phyloP scores from a whole-genome alignment of 805 yeast genomes.

The Pichia cabralensis region DNA sequence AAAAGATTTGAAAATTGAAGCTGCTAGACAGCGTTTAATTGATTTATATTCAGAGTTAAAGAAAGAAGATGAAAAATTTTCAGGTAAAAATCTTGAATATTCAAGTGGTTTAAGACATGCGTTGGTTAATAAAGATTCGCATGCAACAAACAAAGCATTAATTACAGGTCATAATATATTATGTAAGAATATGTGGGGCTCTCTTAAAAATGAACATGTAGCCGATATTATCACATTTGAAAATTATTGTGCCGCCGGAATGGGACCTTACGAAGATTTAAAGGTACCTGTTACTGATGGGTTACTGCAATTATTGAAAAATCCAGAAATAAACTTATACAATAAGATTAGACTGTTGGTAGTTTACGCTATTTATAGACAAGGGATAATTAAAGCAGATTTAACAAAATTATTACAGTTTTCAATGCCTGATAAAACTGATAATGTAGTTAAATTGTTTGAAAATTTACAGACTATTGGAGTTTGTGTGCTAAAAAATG shows the following conservation, averaged over 20 bases:
- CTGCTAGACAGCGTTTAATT: conserved; percentile 15
- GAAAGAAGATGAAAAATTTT: conserved; percentile 16
- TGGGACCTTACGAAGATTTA: conserved; percentile 55
- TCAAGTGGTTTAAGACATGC: conserved; percentile 23
- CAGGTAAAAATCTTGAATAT: conserved; percentile 16
- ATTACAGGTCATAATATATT: conserved; percentile 23
- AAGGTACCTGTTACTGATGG: conserved; percentile 45
- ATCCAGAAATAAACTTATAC: conserved; percentile 34
- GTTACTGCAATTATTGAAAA: conserved; percentile 43
- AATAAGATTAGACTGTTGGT: conserved; percentile 72
- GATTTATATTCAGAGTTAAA: conserved; percentile 16
- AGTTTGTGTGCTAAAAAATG: conserved; percentile 27
- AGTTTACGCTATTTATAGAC: conserved; percentile 69
- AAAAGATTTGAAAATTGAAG: conserved; percentile 20
- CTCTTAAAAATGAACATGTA: conserved; percentile 31
- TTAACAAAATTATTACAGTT: conserved; percentile 59
- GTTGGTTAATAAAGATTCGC: conserved; percentile 19
- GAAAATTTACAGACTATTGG: conserved; percentile 40
- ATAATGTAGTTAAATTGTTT: conserved; percentile 42
- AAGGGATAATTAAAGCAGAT: conserved; percentile 71
- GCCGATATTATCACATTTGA: conserved; percentile 71
- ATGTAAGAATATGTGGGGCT: conserved; percentile 50
- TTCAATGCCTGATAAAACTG: conserved; percentile 23
- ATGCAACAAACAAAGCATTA: conserved; percentile 15
- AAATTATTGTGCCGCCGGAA: conserved; percentile 65